phyloP scores from a whole-genome alignment of 768 basidiomycete genomes.

The Pisolithus albus region DNA sequence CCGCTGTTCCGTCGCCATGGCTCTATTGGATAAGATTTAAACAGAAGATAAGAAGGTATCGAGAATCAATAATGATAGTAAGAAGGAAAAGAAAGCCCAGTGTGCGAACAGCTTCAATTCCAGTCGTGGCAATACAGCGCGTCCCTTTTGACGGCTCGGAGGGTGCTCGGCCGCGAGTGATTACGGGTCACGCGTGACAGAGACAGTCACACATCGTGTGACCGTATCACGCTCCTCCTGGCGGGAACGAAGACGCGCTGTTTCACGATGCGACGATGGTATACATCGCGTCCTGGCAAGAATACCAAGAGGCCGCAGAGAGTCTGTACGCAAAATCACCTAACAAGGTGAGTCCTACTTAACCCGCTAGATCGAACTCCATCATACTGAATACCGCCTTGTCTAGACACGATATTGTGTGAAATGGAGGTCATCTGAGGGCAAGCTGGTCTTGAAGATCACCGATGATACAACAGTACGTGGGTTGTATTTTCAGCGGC shows the following conservation, averaged over 20 bases:
- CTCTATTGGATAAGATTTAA: not conserved
- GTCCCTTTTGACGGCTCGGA: too few relatives aligned
- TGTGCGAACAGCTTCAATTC: not conserved
- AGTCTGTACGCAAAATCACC: constrained; percentile 77
- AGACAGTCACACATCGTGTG: not conserved
- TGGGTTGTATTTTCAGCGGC: constrained; percentile 6
- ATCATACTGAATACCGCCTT: not conserved
- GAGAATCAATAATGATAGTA: not conserved
- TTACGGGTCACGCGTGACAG: too few relatives aligned
- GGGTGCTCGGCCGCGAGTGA: too few relatives aligned
- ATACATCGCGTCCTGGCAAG: constrained; percentile 86
- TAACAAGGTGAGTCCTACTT: constrained; percentile 46
- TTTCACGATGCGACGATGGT: constrained; percentile 57
- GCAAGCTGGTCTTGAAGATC: constrained; percentile 87
- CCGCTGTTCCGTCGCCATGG: constrained; percentile 26
- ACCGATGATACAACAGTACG: constrained; percentile 85
- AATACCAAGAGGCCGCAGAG: constrained; percentile 86
- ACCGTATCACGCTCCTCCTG: constrained; percentile 8
- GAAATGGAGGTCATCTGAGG: constrained; percentile 84
- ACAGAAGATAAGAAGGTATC: not conserved
- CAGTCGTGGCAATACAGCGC: not conserved
- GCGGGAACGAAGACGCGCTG: not conserved
- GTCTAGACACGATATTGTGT: constrained; percentile 80
- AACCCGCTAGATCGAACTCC: not conserved
- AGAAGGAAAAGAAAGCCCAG: not conserved